Evolutionary conservation across 2,329 filamentous ascomycete genomes (phyloP), one percentile per base, ranked within the genome.

Genomic region (Penicillium concentricum): DNA sequence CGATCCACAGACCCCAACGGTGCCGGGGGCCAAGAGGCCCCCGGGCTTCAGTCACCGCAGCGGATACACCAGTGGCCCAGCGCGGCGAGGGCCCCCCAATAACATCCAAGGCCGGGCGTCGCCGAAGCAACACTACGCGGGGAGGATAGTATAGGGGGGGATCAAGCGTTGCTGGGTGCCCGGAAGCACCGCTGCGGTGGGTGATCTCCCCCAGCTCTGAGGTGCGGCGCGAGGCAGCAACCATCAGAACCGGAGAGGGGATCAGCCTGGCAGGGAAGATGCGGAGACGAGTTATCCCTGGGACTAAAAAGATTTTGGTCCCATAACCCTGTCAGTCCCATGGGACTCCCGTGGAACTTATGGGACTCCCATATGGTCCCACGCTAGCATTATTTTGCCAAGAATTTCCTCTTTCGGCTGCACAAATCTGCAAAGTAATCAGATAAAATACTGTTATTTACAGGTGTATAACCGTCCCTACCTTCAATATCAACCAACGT

Each of bases 1-100:
- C 22, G 39, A 45, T 53, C 50, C 41, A 51, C 49, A 51, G 50
- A 53, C 39, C 9, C 39, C 49, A 51, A 30, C 49, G 49, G 26
- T 43, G 49, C 49, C 49, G 49, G 38, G 39, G 24, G 32, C 49
- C 49, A 44, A 44, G 20, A 10, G 49, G 37, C 49, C 16, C 49
- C 49, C 39, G 39, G 39, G 39, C 42, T 45, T 44, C 42, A 20
- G 42, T 32, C 26, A 18, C 42, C 42, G 2, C 26, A 12, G 26
- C 26, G 26, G 41, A 32, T 9, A 8, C 26, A 7, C 16, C 42
- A 16, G 8, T 12, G 41, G 41, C 12, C 22, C 41, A 26, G 22
- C 41, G 41, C 41, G 10, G 18, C 18, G 5, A 20, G 37, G 12
- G 10, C 18, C 9, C 37, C 37, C 37, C 37, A 18, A 39, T 20